phyloP scores from a whole-genome alignment of 768 basidiomycete genomes.

The Infundibulicybe gibba region DNA sequence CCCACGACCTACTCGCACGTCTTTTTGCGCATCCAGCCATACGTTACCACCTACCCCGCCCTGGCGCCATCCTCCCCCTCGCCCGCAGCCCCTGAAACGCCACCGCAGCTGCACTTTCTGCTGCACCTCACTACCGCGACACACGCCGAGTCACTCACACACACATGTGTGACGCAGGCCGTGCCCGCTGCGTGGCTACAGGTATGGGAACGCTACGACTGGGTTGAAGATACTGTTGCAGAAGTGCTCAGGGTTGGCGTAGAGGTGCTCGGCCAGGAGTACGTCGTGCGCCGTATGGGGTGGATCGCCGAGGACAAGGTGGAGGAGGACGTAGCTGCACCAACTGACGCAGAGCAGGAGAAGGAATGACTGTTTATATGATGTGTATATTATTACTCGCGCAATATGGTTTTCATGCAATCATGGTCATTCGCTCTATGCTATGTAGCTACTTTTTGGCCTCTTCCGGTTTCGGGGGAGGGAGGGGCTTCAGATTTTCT shows the following conservation, averaged over 20 bases:
- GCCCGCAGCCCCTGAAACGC: slow-evolving; percentile 32
- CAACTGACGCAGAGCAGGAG: slow-evolving; percentile 1
- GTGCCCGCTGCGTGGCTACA: slow-evolving; percentile 85
- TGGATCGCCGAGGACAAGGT: slow-evolving; percentile 37
- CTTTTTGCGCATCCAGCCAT: slow-evolving; percentile 92
- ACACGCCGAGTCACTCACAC: slow-evolving; percentile 72
- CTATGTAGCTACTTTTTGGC: slow-evolving; percentile 63
- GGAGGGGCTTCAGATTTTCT: slow-evolving; percentile 70
- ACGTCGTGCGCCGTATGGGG: slow-evolving; percentile 82
- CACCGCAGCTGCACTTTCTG: slow-evolving; percentile 65
- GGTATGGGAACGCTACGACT: slow-evolving; percentile 87
- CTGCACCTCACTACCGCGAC: slow-evolving; percentile 73
- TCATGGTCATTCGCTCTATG: slow-evolving; percentile 3
- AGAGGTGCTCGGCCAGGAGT: slow-evolving; percentile 91
- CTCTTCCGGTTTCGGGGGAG: slow-evolving; percentile 73
- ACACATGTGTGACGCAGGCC: slow-evolving; percentile 79
- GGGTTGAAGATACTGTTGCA: slow-evolving; percentile 95
- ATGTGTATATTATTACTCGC: slow-evolving; percentile 5
- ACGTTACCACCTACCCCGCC: slow-evolving; percentile 53
- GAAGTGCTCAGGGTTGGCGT: slow-evolving; percentile 81
- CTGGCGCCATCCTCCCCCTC: slow-evolving; percentile 27
- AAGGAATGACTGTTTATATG: slow-evolving; percentile 12
- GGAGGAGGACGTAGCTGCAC: no score
- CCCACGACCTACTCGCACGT: slow-evolving; percentile 86
- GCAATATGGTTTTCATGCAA: not conserved